Evolutionary conservation across 2,329 filamentous ascomycete species (phyloP), one percentile per base, ranked within the genome.

Genomic region (Botryotinia calthae): DNA sequence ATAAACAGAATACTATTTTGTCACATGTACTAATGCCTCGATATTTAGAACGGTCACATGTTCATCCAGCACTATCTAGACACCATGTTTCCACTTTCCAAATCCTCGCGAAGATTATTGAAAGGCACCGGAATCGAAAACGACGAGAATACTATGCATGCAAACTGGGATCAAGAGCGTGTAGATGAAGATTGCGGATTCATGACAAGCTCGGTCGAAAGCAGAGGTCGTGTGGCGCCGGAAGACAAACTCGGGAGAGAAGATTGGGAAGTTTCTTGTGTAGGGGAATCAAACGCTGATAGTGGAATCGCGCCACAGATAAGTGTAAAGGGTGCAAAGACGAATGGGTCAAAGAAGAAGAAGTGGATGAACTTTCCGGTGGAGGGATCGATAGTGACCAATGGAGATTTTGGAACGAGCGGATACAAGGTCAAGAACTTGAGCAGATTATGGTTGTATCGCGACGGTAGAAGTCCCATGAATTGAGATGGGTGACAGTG

Each of bases 381-480:
- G 54, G 69, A 76, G 4, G 69, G 72, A 20, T 58, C 67, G n/a
- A 66, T 70, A 51, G 70, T n/a, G 46, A 56, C 40, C 34, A 56
- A 44, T 63, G 66, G 42, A 46, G 37, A 16, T 54, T 48, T 34
- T 56, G 25, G 10, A 66, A 65, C n/a, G 72, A 65, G 31, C 63
- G 54, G 56, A 20, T 83, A 88, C 59, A 86, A 83, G 78, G 88
- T 90, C 9, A 89, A 86, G 80, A 86, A 91, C 70, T 81, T 91
- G 63, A 89, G 88, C 77, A 84, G 89, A 63, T 79, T 91, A 42
- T 90, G 89, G 89, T 82, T 85, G 75, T 91, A 91, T 78, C 83
- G 88, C 68, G 90, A 91, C 77, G 89, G 89, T 2, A 82, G 79
- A 73, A 86, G 84, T 58, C 88, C 89, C 16, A 69, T 6, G 77